Evolutionary conservation across 768 basidiomycete genomes (phyloP).

Genomic region (Lyophyllum shimeji): DNA sequence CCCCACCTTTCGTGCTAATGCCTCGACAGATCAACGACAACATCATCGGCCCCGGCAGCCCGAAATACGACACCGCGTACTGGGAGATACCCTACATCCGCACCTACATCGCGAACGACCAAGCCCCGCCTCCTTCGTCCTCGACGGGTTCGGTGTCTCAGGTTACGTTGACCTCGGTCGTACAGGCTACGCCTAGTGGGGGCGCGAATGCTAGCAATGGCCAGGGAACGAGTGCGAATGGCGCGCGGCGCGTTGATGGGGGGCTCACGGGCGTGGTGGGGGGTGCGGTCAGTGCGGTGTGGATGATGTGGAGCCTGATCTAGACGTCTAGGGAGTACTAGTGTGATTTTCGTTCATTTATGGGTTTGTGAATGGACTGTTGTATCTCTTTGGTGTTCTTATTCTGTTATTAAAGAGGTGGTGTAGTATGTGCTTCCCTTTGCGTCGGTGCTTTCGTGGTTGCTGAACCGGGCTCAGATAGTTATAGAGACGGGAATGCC

Average conservation of each 20-base stretch:
- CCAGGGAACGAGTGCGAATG: background rate
- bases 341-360: background rate
- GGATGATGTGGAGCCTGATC: background rate
- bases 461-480: no score
- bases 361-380: no score
- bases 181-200: background rate
- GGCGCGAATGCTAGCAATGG: background rate
- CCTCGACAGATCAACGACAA: slow-evolving; percentile 36
- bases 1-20: background rate
- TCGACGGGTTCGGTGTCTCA: background rate
- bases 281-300: background rate
- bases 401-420: no score
- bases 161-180: background rate
- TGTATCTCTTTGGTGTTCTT: no score
- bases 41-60: slow-evolving; percentile 43
- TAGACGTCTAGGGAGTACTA: background rate
- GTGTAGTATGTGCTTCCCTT: no score
- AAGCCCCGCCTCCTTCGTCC: background rate
- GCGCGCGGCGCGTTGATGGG: background rate
- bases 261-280: background rate
- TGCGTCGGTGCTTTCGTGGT: no score
- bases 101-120: slow-evolving; percentile 45
- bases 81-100: slow-evolving; percentile 63
- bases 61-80: slow-evolving; percentile 49
- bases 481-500: no score